Percentiles rank a stretch among this genome's conserved stretches.
These are phyloP conservation scores for Westerdykella sp. DNA, from an alignment of 2,329 filamentous ascomycete species.

Conservation along the genomic window DNA sequence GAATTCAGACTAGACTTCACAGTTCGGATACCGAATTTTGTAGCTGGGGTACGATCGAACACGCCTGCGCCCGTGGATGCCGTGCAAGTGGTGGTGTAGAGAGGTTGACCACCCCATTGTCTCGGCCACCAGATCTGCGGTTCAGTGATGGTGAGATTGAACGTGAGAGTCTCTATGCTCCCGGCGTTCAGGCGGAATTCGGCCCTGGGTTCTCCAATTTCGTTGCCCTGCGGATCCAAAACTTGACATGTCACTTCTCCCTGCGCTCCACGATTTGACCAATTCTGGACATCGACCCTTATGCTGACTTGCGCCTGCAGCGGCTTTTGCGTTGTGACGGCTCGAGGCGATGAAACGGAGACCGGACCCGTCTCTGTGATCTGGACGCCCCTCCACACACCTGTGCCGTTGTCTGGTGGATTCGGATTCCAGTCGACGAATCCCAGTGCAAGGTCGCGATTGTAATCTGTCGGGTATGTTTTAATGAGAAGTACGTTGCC, in stretches of 20 bases:
- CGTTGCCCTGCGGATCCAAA: conserved; percentile 7
- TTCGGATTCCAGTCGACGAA: conserved; percentile 60
- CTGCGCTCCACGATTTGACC: conserved; percentile 6
- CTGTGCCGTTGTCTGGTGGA: conserved; percentile 57
- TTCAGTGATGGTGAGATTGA: conserved; percentile 37
- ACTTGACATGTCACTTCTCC: conserved; percentile 13
- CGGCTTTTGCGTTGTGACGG: conserved; percentile 16
- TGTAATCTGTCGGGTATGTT: conserved; percentile 54
- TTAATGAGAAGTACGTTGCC: conserved; percentile 50
- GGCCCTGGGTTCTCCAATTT: conserved; percentile 6
- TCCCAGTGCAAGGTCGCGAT: conserved; percentile 53
- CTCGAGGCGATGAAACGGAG: conserved; percentile 32
- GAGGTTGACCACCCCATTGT: conserved; percentile 52
- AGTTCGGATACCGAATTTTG: conserved; percentile 50
- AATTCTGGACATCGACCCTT: conserved; percentile 19
- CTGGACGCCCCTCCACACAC: conserved; percentile 55
- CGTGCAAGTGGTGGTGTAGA: conserved; percentile 41
- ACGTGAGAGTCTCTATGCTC: conserved; percentile 36
- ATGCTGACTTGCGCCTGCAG: conserved; percentile 9
- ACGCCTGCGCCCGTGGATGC: conserved; percentile 15
- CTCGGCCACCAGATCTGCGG: conserved; percentile 58
- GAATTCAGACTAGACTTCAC: conserved; percentile 48
- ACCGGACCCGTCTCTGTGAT: conserved; percentile 49
- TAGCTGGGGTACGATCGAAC: conserved; percentile 32
- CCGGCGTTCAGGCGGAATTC: conserved; percentile 6